A percentile compares a stretch with the other conserved stretches of the same genome.
phyloP scores from a whole-genome alignment of 2,329 filamentous ascomycete genomes.

The Waltergamsia citrina region DNA sequence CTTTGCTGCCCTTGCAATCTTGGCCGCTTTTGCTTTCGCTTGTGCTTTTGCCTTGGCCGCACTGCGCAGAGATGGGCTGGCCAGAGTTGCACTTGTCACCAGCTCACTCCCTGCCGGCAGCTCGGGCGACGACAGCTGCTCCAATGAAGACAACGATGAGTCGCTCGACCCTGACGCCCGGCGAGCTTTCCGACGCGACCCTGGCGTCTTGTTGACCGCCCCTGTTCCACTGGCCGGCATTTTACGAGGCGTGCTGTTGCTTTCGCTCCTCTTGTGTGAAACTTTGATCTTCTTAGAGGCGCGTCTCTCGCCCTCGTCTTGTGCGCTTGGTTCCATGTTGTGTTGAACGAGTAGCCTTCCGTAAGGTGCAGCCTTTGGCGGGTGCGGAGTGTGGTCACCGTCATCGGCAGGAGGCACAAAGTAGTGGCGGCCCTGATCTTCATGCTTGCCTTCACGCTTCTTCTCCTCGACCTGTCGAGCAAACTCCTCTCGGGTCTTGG shows the following conservation, averaged over 20 bases:
- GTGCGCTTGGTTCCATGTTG: not conserved
- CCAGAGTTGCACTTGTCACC: not conserved
- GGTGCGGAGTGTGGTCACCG: slow-evolving; percentile 29
- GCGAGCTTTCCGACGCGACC: slow-evolving; percentile 20
- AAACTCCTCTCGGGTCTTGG: slow-evolving; percentile 41
- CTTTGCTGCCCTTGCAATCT: too few species aligned
- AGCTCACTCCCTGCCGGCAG: slow-evolving; percentile 3
- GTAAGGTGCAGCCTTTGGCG: slow-evolving; percentile 40
- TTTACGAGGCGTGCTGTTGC: slow-evolving; percentile 1
- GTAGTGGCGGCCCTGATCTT: slow-evolving; percentile 41
- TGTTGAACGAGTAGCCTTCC: slow-evolving; percentile 28
- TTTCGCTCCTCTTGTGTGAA: slow-evolving; percentile 5
- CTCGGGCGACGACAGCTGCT: slow-evolving; percentile 29
- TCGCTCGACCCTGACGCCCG: slow-evolving; percentile 29
- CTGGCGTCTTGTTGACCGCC: slow-evolving; percentile 21
- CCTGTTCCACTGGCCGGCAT: slow-evolving; percentile 7
- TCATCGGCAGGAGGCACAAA: slow-evolving; percentile 40
- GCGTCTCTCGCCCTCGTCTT: slow-evolving; percentile 14
- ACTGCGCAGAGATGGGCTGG: slow-evolving; percentile 3
- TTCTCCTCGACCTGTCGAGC: slow-evolving; percentile 37
- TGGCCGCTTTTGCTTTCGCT: slow-evolving; percentile 1
- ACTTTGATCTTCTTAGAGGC: slow-evolving; percentile 27
- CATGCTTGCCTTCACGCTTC: slow-evolving; percentile 47
- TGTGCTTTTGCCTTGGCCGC: slow-evolving; percentile 1
- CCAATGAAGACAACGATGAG: slow-evolving; percentile 30